Conservation (phyloP, 495 filamentous ascomycete species). For the Talaromyces liani region DNA sequence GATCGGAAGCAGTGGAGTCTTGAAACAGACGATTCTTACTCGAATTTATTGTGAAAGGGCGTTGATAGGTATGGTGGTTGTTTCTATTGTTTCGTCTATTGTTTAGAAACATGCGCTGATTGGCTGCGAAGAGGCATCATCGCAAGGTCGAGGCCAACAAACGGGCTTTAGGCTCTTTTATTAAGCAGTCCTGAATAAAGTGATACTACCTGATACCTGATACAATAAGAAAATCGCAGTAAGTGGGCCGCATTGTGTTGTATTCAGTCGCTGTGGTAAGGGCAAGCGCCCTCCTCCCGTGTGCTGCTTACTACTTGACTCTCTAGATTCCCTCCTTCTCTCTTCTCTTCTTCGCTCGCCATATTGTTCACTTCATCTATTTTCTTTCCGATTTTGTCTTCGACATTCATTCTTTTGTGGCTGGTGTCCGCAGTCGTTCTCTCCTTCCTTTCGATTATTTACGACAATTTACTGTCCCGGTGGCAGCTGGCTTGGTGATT, state of each 20-base stretch:
- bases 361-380: not conserved
- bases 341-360: not conserved
- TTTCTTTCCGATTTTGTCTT: not conserved
- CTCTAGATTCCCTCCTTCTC: not conserved
- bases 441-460: not conserved
- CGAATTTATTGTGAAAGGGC: not conserved
- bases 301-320: constrained; percentile 4
- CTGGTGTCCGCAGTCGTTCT: constrained; percentile 5
- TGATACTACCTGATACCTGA: not conserved
- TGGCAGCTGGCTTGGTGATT: not conserved
- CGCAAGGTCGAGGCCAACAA: not conserved
- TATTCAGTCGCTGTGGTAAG: not conserved
- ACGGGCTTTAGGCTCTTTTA: not conserved
- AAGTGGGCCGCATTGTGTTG: not conserved
- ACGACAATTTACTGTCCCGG: not conserved
- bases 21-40: not conserved
- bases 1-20: not conserved
- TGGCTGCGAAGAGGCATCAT: not conserved
- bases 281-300: not conserved
- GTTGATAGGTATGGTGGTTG: not conserved
- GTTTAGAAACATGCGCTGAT: not conserved
- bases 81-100: not conserved
- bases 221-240: not conserved
- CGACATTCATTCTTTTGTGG: constrained; percentile 5
- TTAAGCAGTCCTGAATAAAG: not conserved